A percentile compares a stretch with the other conserved stretches of the same genome.
Evolutionary conservation across 2,329 filamentous ascomycete genomes (phyloP).

Genomic region (Didymella pomorum): DNA sequence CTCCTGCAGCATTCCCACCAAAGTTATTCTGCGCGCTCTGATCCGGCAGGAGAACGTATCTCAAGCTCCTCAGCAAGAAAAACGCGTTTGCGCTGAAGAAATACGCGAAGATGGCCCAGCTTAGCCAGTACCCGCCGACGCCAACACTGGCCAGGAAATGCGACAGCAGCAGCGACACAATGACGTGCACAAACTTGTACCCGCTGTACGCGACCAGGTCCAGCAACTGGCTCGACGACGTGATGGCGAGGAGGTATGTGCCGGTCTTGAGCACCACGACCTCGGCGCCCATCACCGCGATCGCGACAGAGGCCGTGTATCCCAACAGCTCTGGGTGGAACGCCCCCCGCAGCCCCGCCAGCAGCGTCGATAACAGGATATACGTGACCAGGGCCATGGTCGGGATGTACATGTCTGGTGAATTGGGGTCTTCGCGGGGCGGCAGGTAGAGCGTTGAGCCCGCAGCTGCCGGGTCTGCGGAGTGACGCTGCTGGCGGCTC

Average conservation of each 20-base stretch:
- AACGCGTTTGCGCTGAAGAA: conserved; percentile 96
- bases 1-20: conserved; percentile 55
- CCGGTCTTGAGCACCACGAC: conserved; percentile 90
- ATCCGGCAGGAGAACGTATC: conserved; percentile 89
- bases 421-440: conserved; percentile 94
- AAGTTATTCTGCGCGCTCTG: conserved; percentile 6
- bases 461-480: conserved; percentile 26
- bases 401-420: conserved; percentile 99
- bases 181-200: conserved; percentile 98
- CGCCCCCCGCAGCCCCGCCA: conserved; percentile 86
- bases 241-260: conserved; percentile 92
- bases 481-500: conserved; percentile 84
- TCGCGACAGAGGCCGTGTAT: conserved; percentile 83
- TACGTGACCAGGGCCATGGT: conserved; percentile 98
- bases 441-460: conserved; percentile 70
- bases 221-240: conserved; percentile 89
- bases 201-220: conserved; percentile 96
- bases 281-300: conserved; percentile 84
- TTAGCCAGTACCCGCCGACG: conserved; percentile 85
- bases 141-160: conserved; percentile 69
- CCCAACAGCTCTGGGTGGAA: conserved; percentile 95
- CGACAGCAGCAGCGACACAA: conserved; percentile 81
- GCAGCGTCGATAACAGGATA: conserved; percentile 88
- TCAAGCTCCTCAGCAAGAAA: conserved; percentile 96
- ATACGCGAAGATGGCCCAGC: conserved; percentile 89